phyloP scores from a whole-genome alignment of 2,329 filamentous ascomycete species.

The Fusarium hostae region DNA sequence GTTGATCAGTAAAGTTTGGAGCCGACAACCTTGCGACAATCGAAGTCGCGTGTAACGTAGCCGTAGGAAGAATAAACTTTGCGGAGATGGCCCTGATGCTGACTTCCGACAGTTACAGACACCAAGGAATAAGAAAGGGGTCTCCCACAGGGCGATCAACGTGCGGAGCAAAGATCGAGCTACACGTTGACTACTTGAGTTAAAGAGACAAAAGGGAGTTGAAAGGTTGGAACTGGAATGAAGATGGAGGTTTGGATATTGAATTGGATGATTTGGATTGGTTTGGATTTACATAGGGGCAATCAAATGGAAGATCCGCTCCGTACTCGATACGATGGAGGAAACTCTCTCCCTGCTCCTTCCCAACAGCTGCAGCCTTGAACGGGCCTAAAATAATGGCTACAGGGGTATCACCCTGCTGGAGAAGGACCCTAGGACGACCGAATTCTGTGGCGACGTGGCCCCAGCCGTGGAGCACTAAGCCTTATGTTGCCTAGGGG shows the following conservation, averaged over 20 bases:
- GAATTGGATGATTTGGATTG: conserved; percentile 31
- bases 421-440: background rate
- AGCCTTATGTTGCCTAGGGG: conserved; percentile 11
- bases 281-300: conserved; percentile 38
- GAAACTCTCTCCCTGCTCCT: conserved; percentile 15
- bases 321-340: conserved; percentile 6
- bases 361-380: conserved; percentile 17
- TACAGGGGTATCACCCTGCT: conserved; percentile 29
- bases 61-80: conserved; percentile 27
- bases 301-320: conserved; percentile 33
- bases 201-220: conserved; percentile 32
- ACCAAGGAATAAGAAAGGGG: conserved; percentile 2
- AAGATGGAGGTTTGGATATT: conserved; percentile 25
- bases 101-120: conserved; percentile 8
- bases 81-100: conserved; percentile 27
- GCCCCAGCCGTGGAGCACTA: conserved; percentile 29
- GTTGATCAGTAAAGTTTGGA: conserved; percentile 3
- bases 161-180: conserved; percentile 2
- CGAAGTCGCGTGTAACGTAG: conserved; percentile 35
- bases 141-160: background rate
- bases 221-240: conserved; percentile 32
- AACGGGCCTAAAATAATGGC: conserved; percentile 3
- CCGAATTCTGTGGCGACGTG: conserved; percentile 33
- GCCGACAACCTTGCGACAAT: conserved; percentile 26
- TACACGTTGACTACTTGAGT: conserved; percentile 6